Evolutionary conservation across 192 early-diverging fungal genomes (phyloP).

Genomic region (Neocallimastix lanati): DNA sequence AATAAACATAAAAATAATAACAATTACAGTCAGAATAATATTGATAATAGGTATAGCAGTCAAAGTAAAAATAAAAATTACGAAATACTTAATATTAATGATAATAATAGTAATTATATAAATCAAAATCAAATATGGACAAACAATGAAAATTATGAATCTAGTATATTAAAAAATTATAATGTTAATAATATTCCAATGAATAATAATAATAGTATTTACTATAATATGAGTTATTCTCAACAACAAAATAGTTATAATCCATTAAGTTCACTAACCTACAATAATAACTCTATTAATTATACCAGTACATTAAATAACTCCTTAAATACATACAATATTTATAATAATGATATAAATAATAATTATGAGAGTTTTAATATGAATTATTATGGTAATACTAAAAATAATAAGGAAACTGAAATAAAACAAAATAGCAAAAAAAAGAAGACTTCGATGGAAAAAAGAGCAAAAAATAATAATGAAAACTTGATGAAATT

Average conservation of each 20-base stretch:
- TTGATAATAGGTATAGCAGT: no score
- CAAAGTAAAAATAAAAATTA: no score
- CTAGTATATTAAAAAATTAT: background rate
- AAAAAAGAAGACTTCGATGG: background rate
- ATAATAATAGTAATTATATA: background rate
- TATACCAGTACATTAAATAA: background rate
- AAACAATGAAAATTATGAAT: background rate
- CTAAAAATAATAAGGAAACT: background rate
- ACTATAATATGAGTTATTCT: background rate
- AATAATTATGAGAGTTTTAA: no score
- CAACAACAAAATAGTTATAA: background rate
- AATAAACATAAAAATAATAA: no score
- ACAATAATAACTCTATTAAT: background rate
- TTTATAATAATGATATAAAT: no score
- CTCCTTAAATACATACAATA: background rate
- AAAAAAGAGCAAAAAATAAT: background rate
- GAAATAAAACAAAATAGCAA: background rate
- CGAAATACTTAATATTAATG: no score
- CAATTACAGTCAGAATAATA: no score
- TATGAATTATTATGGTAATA: background rate
- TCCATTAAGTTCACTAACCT: background rate
- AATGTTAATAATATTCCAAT: background rate
- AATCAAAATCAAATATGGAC: background rate
- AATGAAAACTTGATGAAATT: background rate
- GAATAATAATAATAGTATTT: background rate